phyloP scores from a whole-genome alignment of 2,329 filamentous ascomycete genomes.

The Trichoderma endophyticum region DNA sequence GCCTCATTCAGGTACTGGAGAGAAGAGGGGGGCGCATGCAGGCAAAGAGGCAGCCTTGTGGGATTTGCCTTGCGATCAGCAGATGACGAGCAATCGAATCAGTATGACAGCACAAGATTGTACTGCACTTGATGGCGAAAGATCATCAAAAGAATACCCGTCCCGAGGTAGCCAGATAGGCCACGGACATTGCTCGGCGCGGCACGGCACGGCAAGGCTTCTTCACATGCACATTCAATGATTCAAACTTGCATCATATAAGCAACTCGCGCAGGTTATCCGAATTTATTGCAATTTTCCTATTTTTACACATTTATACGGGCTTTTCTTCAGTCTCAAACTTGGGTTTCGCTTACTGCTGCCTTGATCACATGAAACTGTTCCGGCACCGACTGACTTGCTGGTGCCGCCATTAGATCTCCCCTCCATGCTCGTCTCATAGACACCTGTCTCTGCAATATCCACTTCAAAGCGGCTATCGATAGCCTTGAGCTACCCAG shows the following conservation, averaged over 20 bases:
- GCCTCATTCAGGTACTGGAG: background rate
- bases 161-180: background rate
- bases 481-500: slow-evolving; percentile 62
- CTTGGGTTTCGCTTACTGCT: background rate
- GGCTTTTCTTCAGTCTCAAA: background rate
- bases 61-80: background rate
- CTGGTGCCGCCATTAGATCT: slow-evolving; percentile 69
- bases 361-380: slow-evolving; percentile 55
- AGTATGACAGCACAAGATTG: background rate
- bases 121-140: background rate
- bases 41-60: background rate
- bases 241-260: background rate
- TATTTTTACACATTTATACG: background rate
- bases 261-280: no score
- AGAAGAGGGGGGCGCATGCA: background rate
- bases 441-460: slow-evolving; percentile 69
- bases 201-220: background rate
- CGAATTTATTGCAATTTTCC: background rate
- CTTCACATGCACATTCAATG: background rate
- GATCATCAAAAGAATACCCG: background rate
- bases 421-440: slow-evolving; percentile 79
- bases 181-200: background rate
- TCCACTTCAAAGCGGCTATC: slow-evolving; percentile 69
- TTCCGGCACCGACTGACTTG: slow-evolving; percentile 59
- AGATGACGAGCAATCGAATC: background rate